phyloP scores from a whole-genome alignment of 805 yeast species.

The Lipomyces chichibuensis region DNA sequence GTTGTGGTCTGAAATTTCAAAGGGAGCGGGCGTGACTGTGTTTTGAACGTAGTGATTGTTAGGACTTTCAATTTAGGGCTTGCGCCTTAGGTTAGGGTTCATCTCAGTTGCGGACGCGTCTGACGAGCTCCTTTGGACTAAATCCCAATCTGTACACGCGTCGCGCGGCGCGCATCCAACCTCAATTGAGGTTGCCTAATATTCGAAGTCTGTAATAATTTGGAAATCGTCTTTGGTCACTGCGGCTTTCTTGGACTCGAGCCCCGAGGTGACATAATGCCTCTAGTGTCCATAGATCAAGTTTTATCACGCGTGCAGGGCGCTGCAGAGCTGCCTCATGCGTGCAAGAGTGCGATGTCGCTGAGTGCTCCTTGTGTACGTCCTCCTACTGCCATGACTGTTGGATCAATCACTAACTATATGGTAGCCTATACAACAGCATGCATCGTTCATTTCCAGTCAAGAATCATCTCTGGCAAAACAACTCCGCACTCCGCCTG shows the following conservation, averaged over 20 bases:
- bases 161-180: background rate
- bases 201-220: no score
- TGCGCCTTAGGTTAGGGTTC: background rate
- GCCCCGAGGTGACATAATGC: background rate
- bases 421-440: background rate
- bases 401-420: background rate
- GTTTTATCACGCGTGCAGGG: background rate
- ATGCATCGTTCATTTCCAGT: background rate
- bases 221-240: background rate
- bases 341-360: background rate
- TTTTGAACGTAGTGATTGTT: background rate
- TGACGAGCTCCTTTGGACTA: no score
- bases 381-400: background rate
- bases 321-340: background rate
- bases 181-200: background rate
- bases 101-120: background rate
- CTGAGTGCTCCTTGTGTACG: background rate
- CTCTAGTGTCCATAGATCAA: background rate
- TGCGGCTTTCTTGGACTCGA: background rate
- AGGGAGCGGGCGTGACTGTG: background rate
- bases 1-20: background rate
- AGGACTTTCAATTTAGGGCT: background rate
- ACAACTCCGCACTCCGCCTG: background rate
- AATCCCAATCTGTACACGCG: background rate
- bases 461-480: background rate